phyloP scores from a whole-genome alignment of 2,329 filamentous ascomycete species.

The Ophiostoma perfectum region DNA sequence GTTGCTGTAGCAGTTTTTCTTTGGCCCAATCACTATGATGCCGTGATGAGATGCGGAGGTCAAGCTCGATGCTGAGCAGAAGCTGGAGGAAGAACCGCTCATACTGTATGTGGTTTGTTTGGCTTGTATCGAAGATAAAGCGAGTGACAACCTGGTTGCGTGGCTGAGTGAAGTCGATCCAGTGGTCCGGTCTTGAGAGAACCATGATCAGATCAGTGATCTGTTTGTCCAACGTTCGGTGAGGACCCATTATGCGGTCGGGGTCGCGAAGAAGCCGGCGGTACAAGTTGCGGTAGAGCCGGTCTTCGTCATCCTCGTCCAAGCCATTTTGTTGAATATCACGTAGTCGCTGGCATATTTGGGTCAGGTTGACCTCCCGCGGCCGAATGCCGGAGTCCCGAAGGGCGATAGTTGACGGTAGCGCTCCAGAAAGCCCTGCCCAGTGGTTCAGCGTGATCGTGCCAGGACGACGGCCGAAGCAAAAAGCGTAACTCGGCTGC shows the following conservation, averaged over 20 bases:
- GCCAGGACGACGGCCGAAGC: conserved; percentile 60
- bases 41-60: conserved; percentile 61
- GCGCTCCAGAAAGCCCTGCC: conserved; percentile 53
- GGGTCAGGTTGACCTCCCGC: conserved; percentile 55
- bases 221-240: conserved; percentile 62
- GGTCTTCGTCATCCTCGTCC: conserved; percentile 52
- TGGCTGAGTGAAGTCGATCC: conserved; percentile 66
- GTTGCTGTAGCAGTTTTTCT: conserved; percentile 56
- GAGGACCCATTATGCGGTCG: conserved; percentile 55
- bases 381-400: conserved; percentile 54
- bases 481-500: conserved; percentile 66
- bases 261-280: conserved; percentile 62
- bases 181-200: conserved; percentile 57
- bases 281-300: conserved; percentile 61
- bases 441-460: conserved; percentile 69
- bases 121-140: conserved; percentile 60
- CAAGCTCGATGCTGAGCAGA: conserved; percentile 66
- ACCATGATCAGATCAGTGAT: conserved; percentile 67
- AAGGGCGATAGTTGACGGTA: conserved; percentile 52
- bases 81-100: conserved; percentile 70
- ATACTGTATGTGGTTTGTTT: conserved; percentile 52
- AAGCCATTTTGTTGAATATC: conserved; percentile 50
- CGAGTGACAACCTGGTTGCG: conserved; percentile 69
- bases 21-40: conserved; percentile 59
- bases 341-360: conserved; percentile 54